phyloP scores from a whole-genome alignment of 2,329 filamentous ascomycete species.

The Plenodomus biglobosus region DNA sequence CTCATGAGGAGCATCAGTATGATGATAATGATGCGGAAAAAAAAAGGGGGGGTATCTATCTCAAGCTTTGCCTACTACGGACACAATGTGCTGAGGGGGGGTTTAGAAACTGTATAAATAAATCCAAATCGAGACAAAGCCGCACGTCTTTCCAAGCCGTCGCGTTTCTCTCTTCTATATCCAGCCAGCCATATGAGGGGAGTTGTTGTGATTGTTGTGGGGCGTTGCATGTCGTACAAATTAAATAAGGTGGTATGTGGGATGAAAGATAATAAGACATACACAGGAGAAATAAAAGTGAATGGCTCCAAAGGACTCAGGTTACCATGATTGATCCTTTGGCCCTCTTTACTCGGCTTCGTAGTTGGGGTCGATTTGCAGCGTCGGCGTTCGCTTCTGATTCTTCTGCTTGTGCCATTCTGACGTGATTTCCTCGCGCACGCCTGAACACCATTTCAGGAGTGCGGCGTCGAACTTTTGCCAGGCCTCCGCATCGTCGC shows the following conservation, averaged over 20 bases:
- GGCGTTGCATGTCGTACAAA: constrained; percentile 15
- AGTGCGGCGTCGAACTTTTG: constrained; percentile 79
- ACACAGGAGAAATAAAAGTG: constrained; percentile 14
- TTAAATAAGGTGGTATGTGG: constrained; percentile 18
- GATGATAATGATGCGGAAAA: not conserved
- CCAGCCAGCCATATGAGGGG: not conserved
- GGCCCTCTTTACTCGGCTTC: constrained; percentile 23
- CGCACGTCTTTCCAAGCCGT: not conserved
- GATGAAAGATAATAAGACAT: constrained; percentile 15
- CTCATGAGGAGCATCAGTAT: not conserved
- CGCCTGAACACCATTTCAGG: constrained; percentile 77
- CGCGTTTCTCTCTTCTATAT: not conserved
- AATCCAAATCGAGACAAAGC: not conserved
- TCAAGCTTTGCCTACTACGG: not conserved
- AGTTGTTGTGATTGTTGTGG: not conserved
- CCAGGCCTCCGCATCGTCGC: constrained; percentile 70
- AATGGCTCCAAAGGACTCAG: not conserved
- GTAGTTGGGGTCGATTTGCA: constrained; percentile 43
- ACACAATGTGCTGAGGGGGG: not conserved
- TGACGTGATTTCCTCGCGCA: constrained; percentile 77
- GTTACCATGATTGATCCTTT: not conserved
- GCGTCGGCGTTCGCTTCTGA: constrained; percentile 41
- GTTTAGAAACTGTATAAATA: not conserved
- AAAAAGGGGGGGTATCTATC: not conserved
- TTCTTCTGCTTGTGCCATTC: constrained; percentile 61